phyloP scores from a whole-genome alignment of 768 basidiomycete genomes.

The Pseudohyphozyma bogoriensis region DNA sequence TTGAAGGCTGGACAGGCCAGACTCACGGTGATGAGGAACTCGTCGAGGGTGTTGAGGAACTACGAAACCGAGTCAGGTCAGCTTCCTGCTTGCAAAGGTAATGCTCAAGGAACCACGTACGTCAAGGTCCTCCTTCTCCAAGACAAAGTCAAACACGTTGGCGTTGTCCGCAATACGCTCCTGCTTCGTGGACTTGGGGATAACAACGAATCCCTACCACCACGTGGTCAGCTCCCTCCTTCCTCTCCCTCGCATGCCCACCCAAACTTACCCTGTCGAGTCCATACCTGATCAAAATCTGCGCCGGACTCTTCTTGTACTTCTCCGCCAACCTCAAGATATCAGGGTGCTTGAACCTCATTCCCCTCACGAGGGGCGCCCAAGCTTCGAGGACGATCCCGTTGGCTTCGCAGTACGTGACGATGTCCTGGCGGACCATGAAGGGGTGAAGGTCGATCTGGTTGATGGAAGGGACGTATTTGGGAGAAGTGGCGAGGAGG shows the following conservation, averaged over 20 bases:
- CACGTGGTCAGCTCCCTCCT: not conserved
- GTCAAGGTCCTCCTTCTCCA: slow-evolving; percentile 42
- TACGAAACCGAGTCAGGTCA: no score
- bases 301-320: slow-evolving; percentile 49
- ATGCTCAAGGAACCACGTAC: slow-evolving; percentile 2
- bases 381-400: slow-evolving; percentile 48
- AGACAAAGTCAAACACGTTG: slow-evolving; percentile 43
- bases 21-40: slow-evolving; percentile 22
- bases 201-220: slow-evolving; percentile 38
- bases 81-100: not conserved
- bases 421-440: slow-evolving; percentile 56
- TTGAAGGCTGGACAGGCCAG: not conserved
- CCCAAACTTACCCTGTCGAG: slow-evolving; percentile 52
- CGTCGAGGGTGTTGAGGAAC: slow-evolving; percentile 15
- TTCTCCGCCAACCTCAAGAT: slow-evolving; percentile 47
- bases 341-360: slow-evolving; percentile 53
- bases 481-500: slow-evolving; percentile 24
- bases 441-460: slow-evolving; percentile 61
- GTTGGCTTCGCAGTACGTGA: slow-evolving; percentile 40
- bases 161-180: slow-evolving; percentile 42
- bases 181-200: slow-evolving; percentile 44
- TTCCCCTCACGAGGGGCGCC: slow-evolving; percentile 59
- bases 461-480: slow-evolving; percentile 50
- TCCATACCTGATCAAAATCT: slow-evolving; percentile 71
- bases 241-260: not conserved